Conservation (phyloP, 2,329 filamentous ascomycete genomes). For the Colletotrichum trifolii region DNA sequence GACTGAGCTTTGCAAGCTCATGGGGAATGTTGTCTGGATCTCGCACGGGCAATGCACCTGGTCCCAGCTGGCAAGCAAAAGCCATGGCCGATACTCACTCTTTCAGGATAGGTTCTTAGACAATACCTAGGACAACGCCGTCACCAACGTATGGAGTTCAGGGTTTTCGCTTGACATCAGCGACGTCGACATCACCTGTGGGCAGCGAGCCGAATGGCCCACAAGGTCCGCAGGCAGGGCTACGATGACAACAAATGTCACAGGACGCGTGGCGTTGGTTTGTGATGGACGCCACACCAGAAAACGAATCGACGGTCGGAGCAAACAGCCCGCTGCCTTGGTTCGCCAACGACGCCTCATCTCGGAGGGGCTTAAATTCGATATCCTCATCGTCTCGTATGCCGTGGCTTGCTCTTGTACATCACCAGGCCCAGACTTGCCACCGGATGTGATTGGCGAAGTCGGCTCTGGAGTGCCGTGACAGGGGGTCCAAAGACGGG, state of each 20-base stretch:
- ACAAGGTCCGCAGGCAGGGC: neutral
- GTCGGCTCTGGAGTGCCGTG: constrained; percentile 34
- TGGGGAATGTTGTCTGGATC: too few species aligned
- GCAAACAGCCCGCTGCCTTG: constrained; percentile 1
- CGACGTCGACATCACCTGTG: neutral
- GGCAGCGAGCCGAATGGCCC: neutral
- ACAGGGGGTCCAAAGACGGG: constrained; percentile 9
- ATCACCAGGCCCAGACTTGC: constrained; percentile 15
- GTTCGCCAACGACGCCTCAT: neutral
- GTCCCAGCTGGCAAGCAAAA: too few species aligned
- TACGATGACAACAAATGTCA: neutral
- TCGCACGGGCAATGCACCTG: too few species aligned
- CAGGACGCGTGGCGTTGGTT: neutral
- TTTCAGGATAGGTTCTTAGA: too few species aligned
- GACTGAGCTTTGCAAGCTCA: too few species aligned
- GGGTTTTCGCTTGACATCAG: too few species aligned
- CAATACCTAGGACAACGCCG: too few species aligned
- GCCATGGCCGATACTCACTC: too few species aligned
- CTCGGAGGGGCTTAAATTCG: neutral
- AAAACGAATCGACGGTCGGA: neutral
- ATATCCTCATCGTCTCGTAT: constrained; percentile 18
- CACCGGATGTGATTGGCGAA: constrained; percentile 25
- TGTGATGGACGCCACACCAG: constrained; percentile 3
- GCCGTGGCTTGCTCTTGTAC: constrained; percentile 24
- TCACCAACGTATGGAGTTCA: too few species aligned